Percentiles rank a stretch among this genome's conserved stretches.
These are phyloP conservation scores for Pholiota adiposa DNA, from an alignment of 1,284 basidiomycete species.

Conservation along the genomic window DNA sequence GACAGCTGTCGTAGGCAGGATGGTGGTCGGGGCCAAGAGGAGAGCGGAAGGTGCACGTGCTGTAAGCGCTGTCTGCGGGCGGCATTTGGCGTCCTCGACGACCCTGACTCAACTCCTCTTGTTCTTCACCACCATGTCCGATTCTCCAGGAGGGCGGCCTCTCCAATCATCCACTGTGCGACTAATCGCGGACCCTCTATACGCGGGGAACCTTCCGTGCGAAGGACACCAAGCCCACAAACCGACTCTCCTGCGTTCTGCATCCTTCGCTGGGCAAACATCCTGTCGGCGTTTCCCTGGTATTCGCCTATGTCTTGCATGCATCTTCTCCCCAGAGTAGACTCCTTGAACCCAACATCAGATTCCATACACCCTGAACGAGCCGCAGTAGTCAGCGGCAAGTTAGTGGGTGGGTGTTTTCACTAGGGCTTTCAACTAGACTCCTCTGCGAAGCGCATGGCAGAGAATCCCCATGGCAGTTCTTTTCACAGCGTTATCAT, in stretches of 20 bases:
- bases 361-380: slow-evolving; percentile 9
- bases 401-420: slow-evolving; percentile 1
- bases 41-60: background rate
- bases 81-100: background rate
- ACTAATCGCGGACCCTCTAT: background rate
- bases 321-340: slow-evolving; percentile 15
- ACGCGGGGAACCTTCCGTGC: background rate
- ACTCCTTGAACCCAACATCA: slow-evolving; percentile 8
- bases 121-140: slow-evolving; percentile 2
- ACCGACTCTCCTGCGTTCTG: background rate
- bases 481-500: slow-evolving; percentile 24
- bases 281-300: background rate
- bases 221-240: background rate
- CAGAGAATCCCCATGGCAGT: slow-evolving; percentile 12
- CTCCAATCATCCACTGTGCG: background rate
- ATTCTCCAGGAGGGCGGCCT: background rate
- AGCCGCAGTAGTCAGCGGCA: background rate
- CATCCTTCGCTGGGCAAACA: background rate
- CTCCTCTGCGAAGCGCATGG: slow-evolving; percentile 9
- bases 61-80: background rate
- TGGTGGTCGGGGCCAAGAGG: background rate
- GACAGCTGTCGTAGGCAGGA: background rate
- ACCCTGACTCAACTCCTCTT: background rate
- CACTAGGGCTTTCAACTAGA: slow-evolving; percentile 1
- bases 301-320: background rate